phyloP scores from a whole-genome alignment of 2,329 filamentous ascomycete species.

The Clonostachys byssicola region DNA sequence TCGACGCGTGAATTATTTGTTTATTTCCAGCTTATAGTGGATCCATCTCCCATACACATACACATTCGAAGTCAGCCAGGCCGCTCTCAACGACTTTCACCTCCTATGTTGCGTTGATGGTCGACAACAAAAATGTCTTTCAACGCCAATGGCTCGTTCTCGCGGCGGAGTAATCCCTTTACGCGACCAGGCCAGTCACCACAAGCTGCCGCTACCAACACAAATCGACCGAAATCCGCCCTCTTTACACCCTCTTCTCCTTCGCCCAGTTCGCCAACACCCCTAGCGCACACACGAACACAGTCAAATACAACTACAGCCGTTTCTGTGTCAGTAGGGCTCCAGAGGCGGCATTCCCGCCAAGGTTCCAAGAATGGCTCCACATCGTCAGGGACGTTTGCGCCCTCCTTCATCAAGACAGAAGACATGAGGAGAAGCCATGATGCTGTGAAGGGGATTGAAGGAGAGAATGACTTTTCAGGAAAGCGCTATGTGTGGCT shows the following conservation, averaged over 20 bases:
- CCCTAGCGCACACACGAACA: constrained; percentile 60
- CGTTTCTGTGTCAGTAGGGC: neutral
- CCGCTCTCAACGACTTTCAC: no score
- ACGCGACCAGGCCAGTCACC: constrained; percentile 62
- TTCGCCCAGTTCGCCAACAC: constrained; percentile 14
- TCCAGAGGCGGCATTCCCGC: constrained; percentile 26
- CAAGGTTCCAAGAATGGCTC: constrained; percentile 62
- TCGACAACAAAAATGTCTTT: constrained; percentile 23
- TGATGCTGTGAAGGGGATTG: constrained; percentile 67
- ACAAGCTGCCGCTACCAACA: constrained; percentile 31
- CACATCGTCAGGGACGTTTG: constrained; percentile 76
- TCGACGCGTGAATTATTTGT: no score
- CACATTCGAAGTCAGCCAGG: no score
- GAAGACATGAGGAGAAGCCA: constrained; percentile 64
- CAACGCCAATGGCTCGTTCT: constrained; percentile 37
- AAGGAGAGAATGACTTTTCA: constrained; percentile 98
- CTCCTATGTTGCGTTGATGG: constrained; percentile 14
- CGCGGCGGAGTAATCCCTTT: constrained; percentile 80
- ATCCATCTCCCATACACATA: no score
- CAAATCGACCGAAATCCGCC: constrained; percentile 68
- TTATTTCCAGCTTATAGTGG: no score
- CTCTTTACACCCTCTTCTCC: constrained; percentile 26
- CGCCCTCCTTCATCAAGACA: constrained; percentile 90
- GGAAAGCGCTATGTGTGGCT: constrained; percentile 98
- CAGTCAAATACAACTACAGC: constrained; percentile 55